phyloP scores from a whole-genome alignment of 768 basidiomycete genomes.

The Lepiota subincarnata region DNA sequence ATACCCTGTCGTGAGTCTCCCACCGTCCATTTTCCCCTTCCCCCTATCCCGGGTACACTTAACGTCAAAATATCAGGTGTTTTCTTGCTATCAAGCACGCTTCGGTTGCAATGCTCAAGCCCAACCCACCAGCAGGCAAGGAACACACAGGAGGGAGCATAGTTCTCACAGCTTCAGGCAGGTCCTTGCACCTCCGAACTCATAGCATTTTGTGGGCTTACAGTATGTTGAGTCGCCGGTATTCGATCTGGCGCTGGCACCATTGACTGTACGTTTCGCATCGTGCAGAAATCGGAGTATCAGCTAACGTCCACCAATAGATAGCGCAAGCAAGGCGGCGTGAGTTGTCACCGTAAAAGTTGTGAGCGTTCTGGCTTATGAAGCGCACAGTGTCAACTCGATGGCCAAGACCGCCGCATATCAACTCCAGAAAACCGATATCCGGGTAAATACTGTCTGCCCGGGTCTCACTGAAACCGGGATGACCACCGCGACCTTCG shows the following conservation, averaged over 20 bases:
- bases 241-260: slow-evolving; percentile 79
- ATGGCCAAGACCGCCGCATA: slow-evolving; percentile 81
- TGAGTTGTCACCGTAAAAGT: slow-evolving; percentile 32
- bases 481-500: slow-evolving; percentile 81
- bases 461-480: slow-evolving; percentile 93
- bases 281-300: not conserved
- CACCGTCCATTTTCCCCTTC: not conserved
- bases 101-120: slow-evolving; percentile 73
- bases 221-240: slow-evolving; percentile 63
- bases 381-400: slow-evolving; percentile 67
- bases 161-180: slow-evolving; percentile 82
- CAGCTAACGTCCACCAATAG: slow-evolving; percentile 29
- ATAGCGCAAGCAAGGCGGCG: slow-evolving; percentile 94
- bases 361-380: not conserved
- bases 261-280: slow-evolving; percentile 60
- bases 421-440: slow-evolving; percentile 75
- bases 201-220: not conserved
- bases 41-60: not conserved
- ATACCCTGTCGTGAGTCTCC: slow-evolving; percentile 48
- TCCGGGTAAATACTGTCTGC: slow-evolving; percentile 88
- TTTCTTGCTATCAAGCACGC: slow-evolving; percentile 89
- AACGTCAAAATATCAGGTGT: slow-evolving; percentile 44
- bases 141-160: slow-evolving; percentile 72
- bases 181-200: slow-evolving; percentile 17
- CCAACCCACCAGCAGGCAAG: slow-evolving; percentile 67